Conservation (phyloP, 2,329 filamentous ascomycete genomes). For the Aspergillus niger region DNA sequence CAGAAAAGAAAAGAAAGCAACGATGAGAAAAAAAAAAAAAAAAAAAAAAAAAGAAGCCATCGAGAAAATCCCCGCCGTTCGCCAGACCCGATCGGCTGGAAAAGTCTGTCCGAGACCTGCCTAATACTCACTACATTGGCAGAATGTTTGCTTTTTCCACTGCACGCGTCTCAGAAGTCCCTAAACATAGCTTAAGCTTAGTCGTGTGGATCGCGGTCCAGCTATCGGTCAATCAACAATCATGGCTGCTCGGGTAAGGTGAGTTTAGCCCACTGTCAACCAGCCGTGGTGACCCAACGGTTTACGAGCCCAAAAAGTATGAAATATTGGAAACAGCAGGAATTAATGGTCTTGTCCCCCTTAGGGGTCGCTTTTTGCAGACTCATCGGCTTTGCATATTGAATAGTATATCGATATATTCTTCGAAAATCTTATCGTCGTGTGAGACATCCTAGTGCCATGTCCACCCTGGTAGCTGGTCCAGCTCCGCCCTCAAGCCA, state of each 20-base stretch:
- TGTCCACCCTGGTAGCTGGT: neutral
- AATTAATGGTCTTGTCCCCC: neutral
- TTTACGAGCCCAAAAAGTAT: neutral
- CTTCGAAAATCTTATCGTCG: conserved; percentile 14
- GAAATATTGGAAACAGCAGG: neutral
- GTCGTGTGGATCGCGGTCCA: conserved; percentile 22
- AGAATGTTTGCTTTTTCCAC: conserved; percentile 28
- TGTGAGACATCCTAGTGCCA: conserved; percentile 3
- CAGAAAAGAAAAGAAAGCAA: neutral
- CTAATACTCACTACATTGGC: neutral
- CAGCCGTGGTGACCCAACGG: conserved; percentile 5
- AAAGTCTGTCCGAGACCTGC: conserved; percentile 2
- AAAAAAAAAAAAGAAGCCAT: neutral
- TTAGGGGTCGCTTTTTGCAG: conserved; percentile 20
- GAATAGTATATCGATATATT: conserved; percentile 16
- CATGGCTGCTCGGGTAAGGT: conserved; percentile 12
- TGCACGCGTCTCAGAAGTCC: conserved; percentile 17
- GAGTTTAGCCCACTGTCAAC: conserved; percentile 16
- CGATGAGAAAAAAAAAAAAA: neutral
- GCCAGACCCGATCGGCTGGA: conserved; percentile 18
- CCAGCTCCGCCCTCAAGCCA: neutral
- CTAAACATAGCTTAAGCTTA: conserved; percentile 33
- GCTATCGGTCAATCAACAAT: neutral
- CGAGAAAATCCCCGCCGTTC: conserved; percentile 14
- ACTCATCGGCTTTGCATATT: conserved; percentile 12